Percentiles rank a stretch among this genome's conserved stretches.
These are phyloP conservation scores for Lipomyces anomalus DNA, from an alignment of 805 yeast species.

Conservation along the genomic window DNA sequence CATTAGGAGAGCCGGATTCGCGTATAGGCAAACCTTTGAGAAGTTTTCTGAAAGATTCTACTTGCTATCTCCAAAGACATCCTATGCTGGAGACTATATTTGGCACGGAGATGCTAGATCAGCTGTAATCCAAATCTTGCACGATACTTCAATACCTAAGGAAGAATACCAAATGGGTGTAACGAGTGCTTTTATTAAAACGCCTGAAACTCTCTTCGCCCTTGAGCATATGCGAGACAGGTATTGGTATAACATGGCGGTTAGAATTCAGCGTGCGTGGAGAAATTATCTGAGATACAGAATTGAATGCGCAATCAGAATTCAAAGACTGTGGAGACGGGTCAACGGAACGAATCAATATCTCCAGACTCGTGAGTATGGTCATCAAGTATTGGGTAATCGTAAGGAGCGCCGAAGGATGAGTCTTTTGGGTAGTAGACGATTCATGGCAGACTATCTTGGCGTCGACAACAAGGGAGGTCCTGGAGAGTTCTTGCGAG, in stretches of 20 bases:
- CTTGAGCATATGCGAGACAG: conserved; percentile 93
- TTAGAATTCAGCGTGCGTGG: conserved; percentile 96
- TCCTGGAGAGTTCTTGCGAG: conserved; percentile 70
- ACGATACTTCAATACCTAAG: conserved; percentile 62
- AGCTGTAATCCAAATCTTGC: conserved; percentile 49
- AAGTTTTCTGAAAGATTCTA: conserved; percentile 94
- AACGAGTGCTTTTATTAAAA: conserved; percentile 87
- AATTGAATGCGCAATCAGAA: conserved; percentile 75
- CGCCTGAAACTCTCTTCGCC: conserved; percentile 94
- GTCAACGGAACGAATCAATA: conserved; percentile 74
- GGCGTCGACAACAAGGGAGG: conserved; percentile 74
- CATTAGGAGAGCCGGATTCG: conserved; percentile 97
- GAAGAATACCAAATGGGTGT: conserved; percentile 88
- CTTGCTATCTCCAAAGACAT: conserved; percentile 76
- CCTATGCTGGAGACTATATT: conserved; percentile 80
- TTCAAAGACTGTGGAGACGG: conserved; percentile 79
- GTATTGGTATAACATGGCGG: conserved; percentile 98
- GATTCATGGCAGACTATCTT: conserved; percentile 91
- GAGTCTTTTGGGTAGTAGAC: conserved; percentile 80
- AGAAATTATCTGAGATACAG: conserved; percentile 73
- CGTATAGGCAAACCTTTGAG: conserved; percentile 93
- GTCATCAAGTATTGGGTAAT: conserved; percentile 61
- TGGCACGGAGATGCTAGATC: conserved; percentile 56
- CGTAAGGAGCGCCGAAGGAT: conserved; percentile 85
- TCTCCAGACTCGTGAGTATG: conserved; percentile 80